Conservation (phyloP, 2,329 filamentous ascomycete genomes). For the Fusarium goolgardi region DNA sequence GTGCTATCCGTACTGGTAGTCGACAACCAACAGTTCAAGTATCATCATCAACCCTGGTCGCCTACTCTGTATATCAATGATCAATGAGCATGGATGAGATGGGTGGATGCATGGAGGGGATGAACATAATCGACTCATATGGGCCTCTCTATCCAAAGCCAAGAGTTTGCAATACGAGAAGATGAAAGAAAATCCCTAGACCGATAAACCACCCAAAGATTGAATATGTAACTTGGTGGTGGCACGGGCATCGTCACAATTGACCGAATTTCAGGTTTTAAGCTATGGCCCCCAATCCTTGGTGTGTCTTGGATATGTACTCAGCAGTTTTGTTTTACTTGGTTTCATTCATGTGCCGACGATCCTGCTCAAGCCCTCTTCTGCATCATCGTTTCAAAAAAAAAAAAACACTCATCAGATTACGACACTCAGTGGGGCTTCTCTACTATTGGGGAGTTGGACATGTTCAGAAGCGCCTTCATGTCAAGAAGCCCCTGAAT, state of each 20-base stretch:
- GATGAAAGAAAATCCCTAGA: background rate
- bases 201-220: background rate
- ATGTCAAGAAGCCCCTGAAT: background rate
- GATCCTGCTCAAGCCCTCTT: slow-evolving; percentile 1
- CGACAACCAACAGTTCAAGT: background rate
- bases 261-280: slow-evolving; percentile 23
- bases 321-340: slow-evolving; percentile 2
- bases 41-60: background rate
- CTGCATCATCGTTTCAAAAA: slow-evolving; percentile 29
- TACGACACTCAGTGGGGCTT: slow-evolving; percentile 30
- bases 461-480: slow-evolving; percentile 23
- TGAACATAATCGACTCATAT: slow-evolving; percentile 6
- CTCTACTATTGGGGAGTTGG: slow-evolving; percentile 5
- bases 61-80: slow-evolving; percentile 8
- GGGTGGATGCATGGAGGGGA: slow-evolving; percentile 24
- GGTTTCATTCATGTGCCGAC: slow-evolving; percentile 15
- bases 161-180: slow-evolving; percentile 1
- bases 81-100: slow-evolving; percentile 14
- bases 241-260: slow-evolving; percentile 17
- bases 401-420: slow-evolving; percentile 12
- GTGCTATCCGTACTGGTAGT: background rate
- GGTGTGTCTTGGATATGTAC: slow-evolving; percentile 9
- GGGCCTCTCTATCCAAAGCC: background rate
- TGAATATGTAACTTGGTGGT: slow-evolving; percentile 7
- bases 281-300: slow-evolving; percentile 15